Base-by-base conservation (phyloP, 129 eudicot genomes). In the Flaveria sonorensis region DNA sequence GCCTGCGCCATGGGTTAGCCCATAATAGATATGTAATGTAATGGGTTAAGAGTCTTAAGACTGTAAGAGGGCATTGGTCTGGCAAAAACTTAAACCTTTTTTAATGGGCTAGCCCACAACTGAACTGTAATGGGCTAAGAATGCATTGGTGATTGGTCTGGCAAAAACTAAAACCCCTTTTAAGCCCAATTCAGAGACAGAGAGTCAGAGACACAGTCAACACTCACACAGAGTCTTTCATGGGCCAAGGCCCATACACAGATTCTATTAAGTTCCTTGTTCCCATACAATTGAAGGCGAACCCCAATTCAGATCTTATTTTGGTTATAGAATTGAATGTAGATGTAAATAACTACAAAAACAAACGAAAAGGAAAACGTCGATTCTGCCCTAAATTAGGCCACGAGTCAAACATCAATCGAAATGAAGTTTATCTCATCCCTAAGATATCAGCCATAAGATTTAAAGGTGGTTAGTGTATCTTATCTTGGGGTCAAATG, bases 401-500 rank as follows among this genome's bases (percentile, higher is more conserved):
- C 50, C 12, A 30, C 4, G 53, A 43, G 79, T 74, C 80, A 81
- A 66, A 46, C 66, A 80, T 81, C 79, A 81, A 57, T 53, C 63
- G 20, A 45, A 42, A 45, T 67, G 50, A 16, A 68, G 76, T 56
- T 74, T 67, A 67, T 74, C 75, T 67, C 45, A 28, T 81, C 75
- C 68, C 19, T 32, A 73, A 68, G 46, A 73, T 74, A 76, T 81
- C 80, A 80, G 46, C 32, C 74, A 56, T 80, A 47, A 80, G 53
- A 45, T 65, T 50, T 24, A 67, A 20, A 19, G 71, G 80, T 67
- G 75, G 84, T 74, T 81, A 74, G 40, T 12, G 75, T 28, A 81
- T 81, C 84, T 73, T 74, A 74, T 80, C 75, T 66, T 66, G 14
- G 24, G 26, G 79, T 64, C 55, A 52, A 80, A 43, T 80, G 69